A percentile compares a stretch with the other conserved stretches of the same genome.
Evolutionary conservation across 805 yeast species (phyloP).

Genomic region (Cyberlindnera mycetangii): DNA sequence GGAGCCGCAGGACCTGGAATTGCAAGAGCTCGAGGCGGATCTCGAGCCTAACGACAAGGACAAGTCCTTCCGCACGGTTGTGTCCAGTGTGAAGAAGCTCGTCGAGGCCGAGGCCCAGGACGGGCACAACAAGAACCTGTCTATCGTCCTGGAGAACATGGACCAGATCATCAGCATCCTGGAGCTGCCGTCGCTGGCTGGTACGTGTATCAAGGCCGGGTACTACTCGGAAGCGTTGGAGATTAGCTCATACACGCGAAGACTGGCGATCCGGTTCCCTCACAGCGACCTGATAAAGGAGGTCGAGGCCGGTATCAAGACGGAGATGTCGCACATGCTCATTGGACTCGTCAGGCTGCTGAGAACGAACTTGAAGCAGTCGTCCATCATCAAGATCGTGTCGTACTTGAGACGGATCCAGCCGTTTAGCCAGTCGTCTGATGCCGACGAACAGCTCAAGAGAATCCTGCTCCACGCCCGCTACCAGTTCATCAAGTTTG

Average conservation of each 20-base stretch:
- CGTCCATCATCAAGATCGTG: conserved; percentile 74
- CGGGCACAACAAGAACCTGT: conserved; percentile 27
- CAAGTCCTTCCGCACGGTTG: conserved; percentile 32
- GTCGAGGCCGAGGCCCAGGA: conserved; percentile 7
- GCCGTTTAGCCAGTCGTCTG: conserved; percentile 37
- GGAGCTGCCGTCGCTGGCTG: conserved; percentile 79
- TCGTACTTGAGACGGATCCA: conserved; percentile 71
- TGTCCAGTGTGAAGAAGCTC: conserved; percentile 21
- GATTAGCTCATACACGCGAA: conserved; percentile 67
- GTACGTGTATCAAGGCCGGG: conserved; percentile 82
- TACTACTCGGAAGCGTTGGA: conserved; percentile 89
- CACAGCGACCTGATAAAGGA: conserved; percentile 48
- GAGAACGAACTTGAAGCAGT: conserved; percentile 73
- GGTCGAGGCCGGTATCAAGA: conserved; percentile 49
- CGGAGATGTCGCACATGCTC: conserved; percentile 64
- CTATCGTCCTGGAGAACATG: conserved; percentile 53
- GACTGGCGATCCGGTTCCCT: conserved; percentile 70
- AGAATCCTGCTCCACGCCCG: conserved; percentile 66
- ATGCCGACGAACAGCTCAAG: conserved; percentile 38
- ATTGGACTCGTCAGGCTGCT: conserved; percentile 65
- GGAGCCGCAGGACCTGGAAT: conserved; percentile 23
- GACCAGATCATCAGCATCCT: conserved; percentile 73
- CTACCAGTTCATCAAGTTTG: conserved; percentile 60
- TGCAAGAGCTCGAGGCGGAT: conserved; percentile 25
- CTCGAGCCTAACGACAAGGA: conserved; percentile 23